Conservation (phyloP, 768 basidiomycete genomes). For the Mycena leptocephala region DNA sequence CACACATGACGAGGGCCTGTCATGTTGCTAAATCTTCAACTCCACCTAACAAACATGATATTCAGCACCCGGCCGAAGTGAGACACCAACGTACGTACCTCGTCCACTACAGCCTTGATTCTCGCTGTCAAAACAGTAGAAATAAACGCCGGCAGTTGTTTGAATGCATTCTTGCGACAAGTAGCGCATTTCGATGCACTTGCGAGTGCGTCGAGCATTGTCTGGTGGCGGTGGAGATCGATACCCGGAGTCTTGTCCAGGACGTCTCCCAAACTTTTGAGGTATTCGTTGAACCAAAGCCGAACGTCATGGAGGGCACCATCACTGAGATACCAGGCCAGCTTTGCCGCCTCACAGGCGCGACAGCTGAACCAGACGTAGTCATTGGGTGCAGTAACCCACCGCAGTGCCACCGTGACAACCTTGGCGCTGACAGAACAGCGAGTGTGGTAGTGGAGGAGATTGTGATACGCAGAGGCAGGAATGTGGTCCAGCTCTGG, state of each 20-base stretch:
- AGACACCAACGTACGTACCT: neutral
- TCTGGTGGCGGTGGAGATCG: neutral
- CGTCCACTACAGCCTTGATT: neutral
- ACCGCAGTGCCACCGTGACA: neutral
- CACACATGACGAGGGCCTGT: no score
- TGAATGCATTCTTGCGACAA: neutral
- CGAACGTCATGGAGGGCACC: neutral
- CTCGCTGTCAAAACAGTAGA: neutral
- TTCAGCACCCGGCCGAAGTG: no score
- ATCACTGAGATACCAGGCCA: neutral
- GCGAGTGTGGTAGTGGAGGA: constrained; percentile 3
- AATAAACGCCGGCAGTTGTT: neutral
- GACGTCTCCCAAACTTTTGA: neutral
- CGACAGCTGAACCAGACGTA: neutral
- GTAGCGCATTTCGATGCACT: neutral
- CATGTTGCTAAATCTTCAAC: no score
- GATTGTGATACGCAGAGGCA: constrained; percentile 13
- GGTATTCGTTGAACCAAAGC: constrained; percentile 7
- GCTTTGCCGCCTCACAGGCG: neutral
- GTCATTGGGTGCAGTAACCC: neutral
- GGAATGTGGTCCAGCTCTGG: neutral
- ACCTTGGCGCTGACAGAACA: neutral
- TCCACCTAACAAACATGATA: no score
- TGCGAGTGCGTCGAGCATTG: neutral
- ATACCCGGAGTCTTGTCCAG: neutral